These are phyloP conservation scores for Leccinum variicolor DNA, from an alignment of 768 basidiomycete genomes.

Conservation along the genomic window DNA sequence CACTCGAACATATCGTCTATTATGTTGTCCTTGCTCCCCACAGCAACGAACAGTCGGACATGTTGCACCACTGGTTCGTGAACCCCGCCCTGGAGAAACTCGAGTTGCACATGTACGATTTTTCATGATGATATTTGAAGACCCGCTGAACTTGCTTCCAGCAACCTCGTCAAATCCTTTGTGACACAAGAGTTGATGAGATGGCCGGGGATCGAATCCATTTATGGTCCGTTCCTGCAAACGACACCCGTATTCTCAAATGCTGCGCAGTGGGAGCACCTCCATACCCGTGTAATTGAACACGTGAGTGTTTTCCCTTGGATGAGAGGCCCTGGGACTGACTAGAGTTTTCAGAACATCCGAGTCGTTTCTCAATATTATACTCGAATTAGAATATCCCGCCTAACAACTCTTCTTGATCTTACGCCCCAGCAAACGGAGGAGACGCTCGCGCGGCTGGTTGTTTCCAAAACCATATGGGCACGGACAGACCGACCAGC, in stretches of 20 bases:
- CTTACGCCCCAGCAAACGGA: slow-evolving; percentile 81
- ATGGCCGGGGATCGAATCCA: slow-evolving; percentile 89
- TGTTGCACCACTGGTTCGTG: slow-evolving; percentile 82
- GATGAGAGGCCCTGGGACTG: background rate
- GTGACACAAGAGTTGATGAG: slow-evolving; percentile 91
- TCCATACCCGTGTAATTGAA: slow-evolving; percentile 94
- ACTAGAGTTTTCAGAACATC: slow-evolving; percentile 65
- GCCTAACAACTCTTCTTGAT: slow-evolving; percentile 85
- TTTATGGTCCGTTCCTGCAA: slow-evolving; percentile 83
- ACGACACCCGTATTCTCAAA: slow-evolving; percentile 77
- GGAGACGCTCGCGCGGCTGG: slow-evolving; percentile 82
- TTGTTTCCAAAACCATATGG: slow-evolving; percentile 89
- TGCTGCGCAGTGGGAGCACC: slow-evolving; percentile 87
- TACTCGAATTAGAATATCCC: slow-evolving; percentile 81
- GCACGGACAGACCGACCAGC: slow-evolving; percentile 91
- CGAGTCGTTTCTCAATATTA: slow-evolving; percentile 95
- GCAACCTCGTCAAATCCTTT: slow-evolving; percentile 93
- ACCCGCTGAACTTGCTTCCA: slow-evolving; percentile 31
- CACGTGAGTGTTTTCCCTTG: slow-evolving; percentile 59
- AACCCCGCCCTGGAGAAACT: slow-evolving; percentile 80
- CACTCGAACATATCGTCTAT: slow-evolving; percentile 91
- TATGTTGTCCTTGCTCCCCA: slow-evolving; percentile 92
- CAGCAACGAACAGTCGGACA: slow-evolving; percentile 96
- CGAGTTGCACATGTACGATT: slow-evolving; percentile 77
- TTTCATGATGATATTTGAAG: slow-evolving; percentile 2